Evolutionary conservation across 169 alveolate genomes (phyloP).

Genomic region (Cardiosporidium cionae): DNA sequence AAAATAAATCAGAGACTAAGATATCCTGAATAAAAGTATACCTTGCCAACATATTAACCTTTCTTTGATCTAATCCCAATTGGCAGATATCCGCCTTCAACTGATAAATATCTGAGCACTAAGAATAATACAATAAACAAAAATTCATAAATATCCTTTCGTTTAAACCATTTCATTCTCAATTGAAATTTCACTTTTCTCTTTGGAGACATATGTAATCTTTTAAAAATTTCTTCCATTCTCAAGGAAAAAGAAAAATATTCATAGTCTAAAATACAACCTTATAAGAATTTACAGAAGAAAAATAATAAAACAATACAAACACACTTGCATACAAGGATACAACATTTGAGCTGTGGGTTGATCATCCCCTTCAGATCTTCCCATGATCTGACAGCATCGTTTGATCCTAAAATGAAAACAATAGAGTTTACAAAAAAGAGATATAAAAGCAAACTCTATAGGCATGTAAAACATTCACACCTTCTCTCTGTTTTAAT

Average conservation of each 20-base stretch:
- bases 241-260: too few species aligned
- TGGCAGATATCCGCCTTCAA: constrained; percentile 97
- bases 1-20: too few species aligned
- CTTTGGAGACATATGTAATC: too few species aligned
- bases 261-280: too few species aligned
- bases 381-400: constrained; percentile 98
- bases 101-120: constrained; percentile 97
- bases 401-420: constrained; percentile 79
- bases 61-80: constrained; percentile 97
- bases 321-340: constrained; percentile 74
- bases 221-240: too few species aligned
- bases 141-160: too few species aligned
- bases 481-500: background rate
- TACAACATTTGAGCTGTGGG: constrained; percentile 75
- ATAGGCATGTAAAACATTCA: background rate
- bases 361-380: constrained; percentile 89
- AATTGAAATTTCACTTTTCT: too few species aligned
- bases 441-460: background rate
- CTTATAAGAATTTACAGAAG: too few species aligned
- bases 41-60: constrained; percentile 95
- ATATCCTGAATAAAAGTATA: too few species aligned
- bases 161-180: too few species aligned
- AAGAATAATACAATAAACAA: too few species aligned
- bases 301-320: too few species aligned
- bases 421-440: background rate